Evolutionary conservation across 148 eudicot genomes (phyloP), one percentile per base, ranked within the genome.

Genomic region (Heliamphora exappendiculata): DNA sequence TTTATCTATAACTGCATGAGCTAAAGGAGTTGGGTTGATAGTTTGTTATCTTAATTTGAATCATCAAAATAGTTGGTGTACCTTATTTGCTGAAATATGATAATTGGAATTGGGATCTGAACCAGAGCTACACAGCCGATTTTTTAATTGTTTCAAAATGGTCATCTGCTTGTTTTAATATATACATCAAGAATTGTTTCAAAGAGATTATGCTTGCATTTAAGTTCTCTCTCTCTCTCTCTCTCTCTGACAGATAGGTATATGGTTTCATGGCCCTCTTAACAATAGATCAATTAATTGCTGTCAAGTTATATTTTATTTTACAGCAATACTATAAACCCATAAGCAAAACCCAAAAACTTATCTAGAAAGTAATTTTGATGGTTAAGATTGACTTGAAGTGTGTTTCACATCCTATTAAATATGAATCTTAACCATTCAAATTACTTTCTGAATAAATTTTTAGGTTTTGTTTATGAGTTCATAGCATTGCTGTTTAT

Each of bases 231-330:
- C 5, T 41, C 2, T 31, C 54, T 28, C 58, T 74, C 9, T 41
- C 2, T 31, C 54, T 28, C 58, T 74, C 9, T 42, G 4, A 39
- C 10, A 39, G 28, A 60, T 19, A 29, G 5, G 4, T 74, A 44
- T 41, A 28, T 26, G 14, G 54, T 17, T 74, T 42, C 49, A 45
- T 51, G 44, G 28, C 10, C 29, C 16, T 54, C 44, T 50, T 51
- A 13, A 51, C 26, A 59, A 42, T 24, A 22, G 51, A 74, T 59
- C 37, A 74, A 59, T 44, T 59, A 64, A 31, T 75, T 75, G 29
- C 33, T 34, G 14, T 74, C 22, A n/a, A 55, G 14, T 34, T 39
- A 42, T 70, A 16, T 41, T 54, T 60, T 37, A n/a, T n/a, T n/a
- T n/a, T n/a, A n/a, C n/a, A n/a, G n/a, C n/a, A n/a, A n/a, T n/a